Conservation (phyloP, 805 yeast species). For the Priceomyces medius region DNA sequence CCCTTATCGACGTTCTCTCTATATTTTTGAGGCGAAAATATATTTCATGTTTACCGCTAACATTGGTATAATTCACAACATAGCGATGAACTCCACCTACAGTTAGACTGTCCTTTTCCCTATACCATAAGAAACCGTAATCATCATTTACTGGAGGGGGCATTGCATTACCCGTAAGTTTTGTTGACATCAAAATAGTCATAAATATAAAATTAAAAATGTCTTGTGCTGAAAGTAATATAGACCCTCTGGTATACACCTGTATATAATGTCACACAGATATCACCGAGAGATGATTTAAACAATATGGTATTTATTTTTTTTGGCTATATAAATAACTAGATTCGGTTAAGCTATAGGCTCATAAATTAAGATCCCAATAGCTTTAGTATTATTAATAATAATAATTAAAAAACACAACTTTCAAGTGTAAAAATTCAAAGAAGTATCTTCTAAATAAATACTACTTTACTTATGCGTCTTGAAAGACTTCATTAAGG, state of each 20-base stretch:
- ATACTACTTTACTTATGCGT: constrained; percentile 3
- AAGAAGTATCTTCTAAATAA: background rate
- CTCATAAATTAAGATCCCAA: no score
- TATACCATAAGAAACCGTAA: constrained; percentile 27
- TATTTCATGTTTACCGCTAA: constrained; percentile 14
- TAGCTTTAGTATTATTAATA: background rate
- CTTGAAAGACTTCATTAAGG: constrained; percentile 69
- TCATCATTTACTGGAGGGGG: background rate
- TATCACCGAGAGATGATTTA: no score
- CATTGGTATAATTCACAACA: constrained; percentile 23
- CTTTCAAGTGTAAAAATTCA: background rate
- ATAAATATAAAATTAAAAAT: no score
- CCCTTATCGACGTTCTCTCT: constrained; percentile 37
- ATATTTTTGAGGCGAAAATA: constrained; percentile 40
- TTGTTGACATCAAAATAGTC: no score
- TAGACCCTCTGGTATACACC: no score
- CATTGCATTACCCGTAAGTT: no score
- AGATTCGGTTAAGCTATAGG: background rate
- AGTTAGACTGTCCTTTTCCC: constrained; percentile 32
- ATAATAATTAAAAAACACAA: background rate
- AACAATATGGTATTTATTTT: background rate
- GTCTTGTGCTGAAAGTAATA: no score
- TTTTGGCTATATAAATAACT: background rate
- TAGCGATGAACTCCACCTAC: constrained; percentile 42
- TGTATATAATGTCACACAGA: no score